These are phyloP conservation scores for Alternaria consortialis DNA, from an alignment of 2,329 filamentous ascomycete species.

Conservation along the genomic window DNA sequence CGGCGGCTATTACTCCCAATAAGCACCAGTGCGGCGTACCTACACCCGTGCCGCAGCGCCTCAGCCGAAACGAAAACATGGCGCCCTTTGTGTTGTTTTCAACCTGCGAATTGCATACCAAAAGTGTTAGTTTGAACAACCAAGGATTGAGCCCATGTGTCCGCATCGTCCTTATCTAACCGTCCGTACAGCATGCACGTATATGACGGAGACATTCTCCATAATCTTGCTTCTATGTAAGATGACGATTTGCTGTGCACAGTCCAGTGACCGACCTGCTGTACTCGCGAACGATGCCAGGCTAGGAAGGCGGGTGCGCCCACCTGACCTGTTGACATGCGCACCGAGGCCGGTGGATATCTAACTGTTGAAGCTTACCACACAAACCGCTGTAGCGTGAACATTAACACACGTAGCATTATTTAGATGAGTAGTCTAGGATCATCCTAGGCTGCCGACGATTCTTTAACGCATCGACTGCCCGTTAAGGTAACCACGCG, in stretches of 20 bases:
- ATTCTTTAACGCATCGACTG: background rate
- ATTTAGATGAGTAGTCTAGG: background rate
- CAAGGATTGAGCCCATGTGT: background rate
- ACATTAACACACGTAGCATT: background rate
- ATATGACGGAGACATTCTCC: background rate
- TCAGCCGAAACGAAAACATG: constrained; percentile 19
- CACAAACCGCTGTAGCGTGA: background rate
- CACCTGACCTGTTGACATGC: constrained; percentile 6
- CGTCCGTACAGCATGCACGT: background rate
- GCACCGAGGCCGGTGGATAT: background rate
- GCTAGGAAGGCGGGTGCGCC: constrained; percentile 2
- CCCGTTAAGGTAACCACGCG: background rate
- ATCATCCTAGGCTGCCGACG: background rate
- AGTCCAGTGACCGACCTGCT: constrained; percentile 9
- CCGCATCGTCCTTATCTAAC: background rate
- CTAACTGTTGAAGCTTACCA: background rate
- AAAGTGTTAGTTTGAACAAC: background rate
- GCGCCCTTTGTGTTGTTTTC: background rate
- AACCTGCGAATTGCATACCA: constrained; percentile 9
- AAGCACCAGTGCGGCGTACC: constrained; percentile 14
- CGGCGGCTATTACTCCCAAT: constrained; percentile 31
- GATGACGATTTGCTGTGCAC: constrained; percentile 4
- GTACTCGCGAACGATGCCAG: constrained; percentile 8
- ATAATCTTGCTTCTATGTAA: background rate
- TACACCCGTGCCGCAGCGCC: constrained; percentile 20